Percentiles rank a stretch among this genome's conserved stretches.
phyloP scores from a whole-genome alignment of 106 monocot species.

The Dioscorea zingiberensis region DNA sequence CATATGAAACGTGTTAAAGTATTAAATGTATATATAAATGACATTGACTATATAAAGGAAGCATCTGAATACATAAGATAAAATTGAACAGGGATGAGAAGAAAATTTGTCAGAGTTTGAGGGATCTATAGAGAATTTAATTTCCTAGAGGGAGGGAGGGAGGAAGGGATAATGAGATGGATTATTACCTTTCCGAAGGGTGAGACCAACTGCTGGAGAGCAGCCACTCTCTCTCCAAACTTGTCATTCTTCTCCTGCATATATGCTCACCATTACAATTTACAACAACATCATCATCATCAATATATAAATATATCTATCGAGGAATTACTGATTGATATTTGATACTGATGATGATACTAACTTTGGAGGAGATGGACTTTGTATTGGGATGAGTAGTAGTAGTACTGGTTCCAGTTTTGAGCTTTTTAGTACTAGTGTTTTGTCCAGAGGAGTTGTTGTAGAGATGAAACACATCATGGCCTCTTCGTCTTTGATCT shows the following conservation, averaged over 20 bases:
- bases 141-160: too few relatives aligned
- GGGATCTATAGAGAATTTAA: too few relatives aligned
- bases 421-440: neutral
- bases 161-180: neutral
- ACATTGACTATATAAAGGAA: too few relatives aligned
- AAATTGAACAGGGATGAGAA: too few relatives aligned
- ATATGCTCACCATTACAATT: neutral
- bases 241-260: slow-evolving; percentile 14
- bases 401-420: neutral
- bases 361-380: neutral
- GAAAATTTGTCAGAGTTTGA: too few relatives aligned
- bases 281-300: neutral
- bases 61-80: too few relatives aligned
- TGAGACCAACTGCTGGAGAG: slow-evolving; percentile 14
- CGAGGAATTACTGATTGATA: neutral
- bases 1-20: neutral
- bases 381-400: neutral
- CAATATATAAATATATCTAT: neutral
- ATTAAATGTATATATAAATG: neutral
- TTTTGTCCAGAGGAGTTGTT: neutral
- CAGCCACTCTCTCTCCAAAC: slow-evolving; percentile 3
- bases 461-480: neutral
- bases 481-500: neutral
- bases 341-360: neutral
- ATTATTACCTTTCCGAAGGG: slow-evolving; percentile 8